Evolutionary conservation across 2,329 filamentous ascomycete species (phyloP), one percentile per base, ranked within the genome.

Genomic region (Exophiala sp.): DNA sequence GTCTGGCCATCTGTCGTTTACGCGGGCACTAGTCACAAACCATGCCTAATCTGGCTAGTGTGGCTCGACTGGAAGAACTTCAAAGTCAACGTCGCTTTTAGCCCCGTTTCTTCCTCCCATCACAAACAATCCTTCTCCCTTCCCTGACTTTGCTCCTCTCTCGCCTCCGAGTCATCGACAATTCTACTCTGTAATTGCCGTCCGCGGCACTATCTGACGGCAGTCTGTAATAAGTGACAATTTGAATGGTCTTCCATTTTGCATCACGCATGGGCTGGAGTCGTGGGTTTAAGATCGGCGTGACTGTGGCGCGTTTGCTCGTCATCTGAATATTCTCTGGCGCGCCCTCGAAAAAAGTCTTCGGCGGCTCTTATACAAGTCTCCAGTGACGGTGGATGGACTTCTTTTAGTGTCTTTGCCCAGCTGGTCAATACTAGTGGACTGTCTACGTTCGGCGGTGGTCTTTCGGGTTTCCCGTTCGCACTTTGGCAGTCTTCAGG

Each of bases 291-390:
- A 50, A 48, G 46, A 50, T 56, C 53, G 57, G 44, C 57, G 57
- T 59, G 57, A 59, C 53, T 50, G 51, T 46, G 48, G 57, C 57
- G 53, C 50, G 52, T 55, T 58, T 54, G 48, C 47, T 51, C 48
- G 44, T 40, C 52, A 55, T 53, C 50, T 53, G 52, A 32, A 58
- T 51, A 54, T 56, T 41, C 22, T 51, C 22, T 51, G 52, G 38
- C 43, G 46, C 48, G 38, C 46, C 47, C 22, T n/a, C n/a, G n/a
- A 24, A 42, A 52, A 44, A 50, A 45, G 40, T 48, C 45, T 40
- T 45, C 41, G 51, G 45, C 32, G 51, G 43, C 38, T 48, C 48
- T 40, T 52, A 19, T 48, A 52, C 46, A 23, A 30, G 34, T 43
- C 30, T 35, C 41, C 55, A 40, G 47, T 45, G 40, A 56, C 50